Evolutionary conservation across 768 basidiomycete species (phyloP).

Genomic region (Mycena filopes): DNA sequence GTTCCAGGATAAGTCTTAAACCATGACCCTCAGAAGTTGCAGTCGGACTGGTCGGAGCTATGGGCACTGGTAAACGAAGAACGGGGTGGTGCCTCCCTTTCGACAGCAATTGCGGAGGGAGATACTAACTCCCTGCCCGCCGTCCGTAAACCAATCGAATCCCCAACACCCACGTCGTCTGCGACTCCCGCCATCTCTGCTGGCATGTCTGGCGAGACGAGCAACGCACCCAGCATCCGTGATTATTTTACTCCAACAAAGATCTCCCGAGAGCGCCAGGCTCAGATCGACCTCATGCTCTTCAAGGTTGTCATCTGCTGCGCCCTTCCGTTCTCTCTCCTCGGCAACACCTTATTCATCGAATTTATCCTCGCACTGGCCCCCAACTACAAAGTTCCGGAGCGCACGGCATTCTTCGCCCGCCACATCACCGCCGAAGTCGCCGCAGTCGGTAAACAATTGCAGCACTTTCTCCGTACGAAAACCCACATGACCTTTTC

Average conservation of each 20-base stretch:
- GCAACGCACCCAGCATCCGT: too few relatives aligned
- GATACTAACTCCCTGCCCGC: not conserved
- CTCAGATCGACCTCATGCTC: slow-evolving; percentile 7
- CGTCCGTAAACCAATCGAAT: slow-evolving; percentile 22
- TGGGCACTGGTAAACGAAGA: slow-evolving; percentile 1
- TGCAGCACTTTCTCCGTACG: not conserved
- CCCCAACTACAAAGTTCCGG: slow-evolving; percentile 17
- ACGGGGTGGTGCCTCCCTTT: slow-evolving; percentile 4
- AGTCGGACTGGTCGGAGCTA: slow-evolving; percentile 3
- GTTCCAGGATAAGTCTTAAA: not conserved
- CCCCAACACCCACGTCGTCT: slow-evolving; percentile 8
- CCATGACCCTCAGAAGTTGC: not conserved
- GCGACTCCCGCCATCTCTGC: too few relatives aligned
- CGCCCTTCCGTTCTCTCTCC: slow-evolving; percentile 16
- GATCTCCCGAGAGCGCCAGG: slow-evolving; percentile 7
- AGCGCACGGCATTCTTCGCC: slow-evolving; percentile 19
- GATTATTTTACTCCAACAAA: not conserved
- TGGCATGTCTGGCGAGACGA: too few relatives aligned
- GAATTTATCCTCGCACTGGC: slow-evolving; percentile 17
- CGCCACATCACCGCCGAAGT: slow-evolving; percentile 12
- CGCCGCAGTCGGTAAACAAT: not conserved
- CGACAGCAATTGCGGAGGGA: not conserved
- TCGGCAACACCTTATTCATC: slow-evolving; percentile 26
- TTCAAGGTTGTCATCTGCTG: slow-evolving; percentile 26
- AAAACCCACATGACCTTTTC: slow-evolving; percentile 16